A percentile compares a stretch with the other conserved stretches of the same genome.
phyloP scores from a whole-genome alignment of 2,329 filamentous ascomycete genomes.

The Dactylellina parvicollis region DNA sequence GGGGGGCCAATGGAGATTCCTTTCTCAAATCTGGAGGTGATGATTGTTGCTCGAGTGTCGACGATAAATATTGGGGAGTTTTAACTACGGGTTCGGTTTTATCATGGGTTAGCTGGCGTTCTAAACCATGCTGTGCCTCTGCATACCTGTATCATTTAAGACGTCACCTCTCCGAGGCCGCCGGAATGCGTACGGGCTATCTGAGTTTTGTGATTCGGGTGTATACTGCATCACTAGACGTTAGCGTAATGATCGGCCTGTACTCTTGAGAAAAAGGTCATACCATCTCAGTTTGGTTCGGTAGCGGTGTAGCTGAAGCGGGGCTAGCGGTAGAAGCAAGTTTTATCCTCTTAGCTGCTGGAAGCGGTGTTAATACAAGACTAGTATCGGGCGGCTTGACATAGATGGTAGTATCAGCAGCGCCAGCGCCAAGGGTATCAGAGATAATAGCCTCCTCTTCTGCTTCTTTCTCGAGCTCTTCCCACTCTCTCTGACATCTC shows the following conservation, averaged over 20 bases:
- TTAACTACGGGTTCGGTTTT: neutral
- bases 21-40: neutral
- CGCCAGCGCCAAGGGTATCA: too few relatives aligned
- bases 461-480: slow-evolving; percentile 30
- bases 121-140: neutral
- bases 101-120: neutral
- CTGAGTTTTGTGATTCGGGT: neutral
- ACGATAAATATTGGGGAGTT: neutral
- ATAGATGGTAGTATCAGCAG: neutral
- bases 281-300: neutral
- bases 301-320: neutral
- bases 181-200: slow-evolving; percentile 33
- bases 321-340: neutral
- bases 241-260: neutral
- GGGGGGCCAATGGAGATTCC: neutral
- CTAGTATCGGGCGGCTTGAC: neutral
- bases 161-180: slow-evolving; percentile 9
- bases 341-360: neutral
- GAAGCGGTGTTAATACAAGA: neutral
- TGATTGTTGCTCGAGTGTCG: neutral
- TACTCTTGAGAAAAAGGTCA: neutral
- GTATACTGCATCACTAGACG: neutral
- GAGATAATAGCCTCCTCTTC: slow-evolving; percentile 4
- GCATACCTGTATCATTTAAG: slow-evolving; percentile 20
- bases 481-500: slow-evolving; percentile 17